Evolutionary conservation across 306 rosid species (phyloP), one percentile per base, ranked within the genome.

Genomic region (Vigna radiata): DNA sequence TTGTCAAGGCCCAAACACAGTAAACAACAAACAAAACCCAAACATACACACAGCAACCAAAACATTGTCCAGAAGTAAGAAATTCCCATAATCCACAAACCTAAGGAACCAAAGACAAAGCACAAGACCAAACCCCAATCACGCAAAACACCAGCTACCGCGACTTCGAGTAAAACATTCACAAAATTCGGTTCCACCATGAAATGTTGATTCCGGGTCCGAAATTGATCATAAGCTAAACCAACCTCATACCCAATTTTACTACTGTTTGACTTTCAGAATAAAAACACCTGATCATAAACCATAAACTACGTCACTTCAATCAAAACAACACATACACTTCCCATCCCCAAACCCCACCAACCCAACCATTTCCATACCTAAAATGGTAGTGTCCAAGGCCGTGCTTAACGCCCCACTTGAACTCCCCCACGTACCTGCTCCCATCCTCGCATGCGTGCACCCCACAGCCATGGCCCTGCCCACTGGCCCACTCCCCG

Each of bases 341-440:
- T 8, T 43, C 47, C 4, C 47, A 7, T 41, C 47, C 13, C 14
- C 47, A 14, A 41, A 41, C 12, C 46, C 10, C 39, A 36, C 39
- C 39, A 44, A 44, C 39, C 39, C 39, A 36, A 36, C 15, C 15
- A 44, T 44, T 44, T 54, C 33, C 18, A 37, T 70, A 93, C 98
- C 98, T 93, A 89, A 88, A 93, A 82, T 93, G 96, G 81, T 93
- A 93, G 70, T 86, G 97, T 8, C 98, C 98, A 67, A 88, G 86
- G 21, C 97, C 98, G 83, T 91, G 98, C 68, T 93, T 93, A 43
- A 91, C 90, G 59, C 96, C 98, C 95, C 91, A 91, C 86, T 84
- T 91, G 82, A 93, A 93, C 83, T 93, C 92, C 68, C 98, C 98
- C 68, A 83, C 87, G 79, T 89, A 93, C 53, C 85, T 78, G 82